phyloP scores from a whole-genome alignment of 192 early-diverging fungal genomes.

The Coemansia biformis region DNA sequence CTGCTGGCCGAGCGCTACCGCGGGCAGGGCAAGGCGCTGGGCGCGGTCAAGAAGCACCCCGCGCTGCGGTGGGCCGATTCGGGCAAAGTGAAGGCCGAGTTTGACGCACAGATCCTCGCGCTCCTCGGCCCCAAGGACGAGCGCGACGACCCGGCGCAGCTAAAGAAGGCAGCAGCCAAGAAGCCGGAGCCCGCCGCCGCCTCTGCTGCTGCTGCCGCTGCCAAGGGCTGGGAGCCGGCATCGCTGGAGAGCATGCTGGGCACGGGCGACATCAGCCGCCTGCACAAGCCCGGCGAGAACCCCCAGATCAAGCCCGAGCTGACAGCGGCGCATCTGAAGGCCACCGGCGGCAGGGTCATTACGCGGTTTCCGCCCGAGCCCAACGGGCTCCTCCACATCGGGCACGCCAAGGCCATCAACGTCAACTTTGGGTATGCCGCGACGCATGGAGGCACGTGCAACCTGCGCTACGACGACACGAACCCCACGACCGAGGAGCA shows the following conservation, averaged over 20 bases:
- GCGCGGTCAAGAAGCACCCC: slow-evolving; percentile 61
- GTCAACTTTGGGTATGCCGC: slow-evolving; percentile 98
- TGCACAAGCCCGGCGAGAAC: slow-evolving; percentile 96
- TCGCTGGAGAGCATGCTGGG: slow-evolving; percentile 66
- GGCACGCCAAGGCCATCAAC: slow-evolving; percentile 99
- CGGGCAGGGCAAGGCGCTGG: slow-evolving; percentile 70
- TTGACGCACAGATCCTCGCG: slow-evolving; percentile 78
- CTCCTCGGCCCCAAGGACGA: slow-evolving; percentile 98
- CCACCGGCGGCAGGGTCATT: slow-evolving; percentile 84
- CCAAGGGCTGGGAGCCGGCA: slow-evolving; percentile 36
- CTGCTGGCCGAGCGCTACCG: slow-evolving; percentile 83
- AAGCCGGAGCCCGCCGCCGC: too few relatives aligned
- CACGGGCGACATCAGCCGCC: slow-evolving; percentile 84
- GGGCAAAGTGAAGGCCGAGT: slow-evolving; percentile 75
- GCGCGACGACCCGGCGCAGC: slow-evolving; percentile 66
- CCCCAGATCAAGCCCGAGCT: slow-evolving; percentile 89
- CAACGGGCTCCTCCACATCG: slow-evolving; percentile 98
- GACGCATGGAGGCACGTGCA: slow-evolving; percentile 80
- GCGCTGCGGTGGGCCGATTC: slow-evolving; percentile 87
- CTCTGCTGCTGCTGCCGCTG: slow-evolving; percentile 10
- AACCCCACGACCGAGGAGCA: slow-evolving; percentile 94
- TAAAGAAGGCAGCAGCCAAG: slow-evolving; percentile 32
- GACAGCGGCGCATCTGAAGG: slow-evolving; percentile 83
- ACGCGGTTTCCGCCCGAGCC: slow-evolving; percentile 99
- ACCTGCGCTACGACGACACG: slow-evolving; percentile 88